Evolutionary conservation across 805 yeast species (phyloP).

Genomic region (Brettanomyces sp.): DNA sequence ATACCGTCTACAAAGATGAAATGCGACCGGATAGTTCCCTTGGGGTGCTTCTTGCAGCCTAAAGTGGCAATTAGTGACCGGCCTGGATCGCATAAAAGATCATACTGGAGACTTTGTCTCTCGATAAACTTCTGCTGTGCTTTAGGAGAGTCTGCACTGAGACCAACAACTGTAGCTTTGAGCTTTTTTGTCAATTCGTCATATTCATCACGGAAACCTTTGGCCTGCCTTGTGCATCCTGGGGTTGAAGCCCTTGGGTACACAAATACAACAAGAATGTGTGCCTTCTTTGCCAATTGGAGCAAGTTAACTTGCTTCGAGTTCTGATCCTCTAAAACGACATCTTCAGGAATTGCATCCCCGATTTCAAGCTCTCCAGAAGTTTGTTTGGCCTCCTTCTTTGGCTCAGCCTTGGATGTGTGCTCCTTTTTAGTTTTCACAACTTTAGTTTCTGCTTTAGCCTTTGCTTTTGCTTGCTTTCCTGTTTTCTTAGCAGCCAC

Average conservation of each 20-base stretch:
- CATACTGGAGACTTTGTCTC: slow-evolving; percentile 67
- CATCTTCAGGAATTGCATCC: background rate
- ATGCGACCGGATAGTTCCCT: slow-evolving; percentile 79
- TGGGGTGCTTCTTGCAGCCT: slow-evolving; percentile 76
- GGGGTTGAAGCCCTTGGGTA: slow-evolving; percentile 93
- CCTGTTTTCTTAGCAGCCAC: background rate
- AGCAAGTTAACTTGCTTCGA: slow-evolving; percentile 15
- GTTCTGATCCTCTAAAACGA: slow-evolving; percentile 44
- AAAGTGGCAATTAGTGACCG: slow-evolving; percentile 58
- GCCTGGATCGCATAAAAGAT: slow-evolving; percentile 67
- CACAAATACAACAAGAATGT: slow-evolving; percentile 51
- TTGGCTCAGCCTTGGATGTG: no score
- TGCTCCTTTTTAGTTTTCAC: background rate
- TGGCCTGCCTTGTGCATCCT: slow-evolving; percentile 93
- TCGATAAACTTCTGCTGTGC: slow-evolving; percentile 69
- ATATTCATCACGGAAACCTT: slow-evolving; percentile 71
- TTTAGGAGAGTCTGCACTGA: slow-evolving; percentile 73
- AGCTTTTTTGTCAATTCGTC: slow-evolving; percentile 33
- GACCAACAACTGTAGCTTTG: slow-evolving; percentile 61
- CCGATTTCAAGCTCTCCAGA: background rate
- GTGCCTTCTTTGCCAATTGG: slow-evolving; percentile 21
- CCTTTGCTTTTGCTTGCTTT: background rate
- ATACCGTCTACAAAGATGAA: slow-evolving; percentile 81
- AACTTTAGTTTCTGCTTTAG: background rate
- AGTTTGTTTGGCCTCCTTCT: no score